A percentile compares a stretch with the other conserved stretches of the same genome.
Conservation (phyloP, 2,329 filamentous ascomycete species). For the Lizonia empirigonia region DNA sequence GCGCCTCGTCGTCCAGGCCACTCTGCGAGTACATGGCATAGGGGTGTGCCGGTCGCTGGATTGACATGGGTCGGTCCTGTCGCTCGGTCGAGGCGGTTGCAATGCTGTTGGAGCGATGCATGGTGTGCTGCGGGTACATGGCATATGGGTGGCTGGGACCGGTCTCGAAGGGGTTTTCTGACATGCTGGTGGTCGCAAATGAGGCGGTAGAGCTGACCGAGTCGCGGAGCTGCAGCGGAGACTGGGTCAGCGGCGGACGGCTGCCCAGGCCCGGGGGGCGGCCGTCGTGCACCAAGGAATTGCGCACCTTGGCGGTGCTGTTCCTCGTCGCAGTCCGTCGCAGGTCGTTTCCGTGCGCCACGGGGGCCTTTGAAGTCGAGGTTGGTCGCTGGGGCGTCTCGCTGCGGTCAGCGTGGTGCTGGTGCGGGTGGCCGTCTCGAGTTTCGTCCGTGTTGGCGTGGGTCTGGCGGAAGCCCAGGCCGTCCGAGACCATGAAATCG, state of each 20-base stretch:
- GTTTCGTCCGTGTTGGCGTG: constrained; percentile 32
- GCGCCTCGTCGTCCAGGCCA: constrained; percentile 59
- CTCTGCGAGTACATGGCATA: constrained; percentile 88
- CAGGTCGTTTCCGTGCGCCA: constrained; percentile 32
- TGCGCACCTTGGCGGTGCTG: constrained; percentile 45
- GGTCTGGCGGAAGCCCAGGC: constrained; percentile 54
- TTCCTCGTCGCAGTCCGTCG: constrained; percentile 45
- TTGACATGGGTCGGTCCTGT: constrained; percentile 63
- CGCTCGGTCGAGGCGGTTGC: constrained; percentile 73
- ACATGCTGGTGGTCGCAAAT: constrained; percentile 48
- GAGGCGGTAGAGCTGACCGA: constrained; percentile 51
- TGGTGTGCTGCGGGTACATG: constrained; percentile 75
- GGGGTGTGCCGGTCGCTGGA: constrained; percentile 76
- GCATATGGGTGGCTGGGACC: constrained; percentile 84
- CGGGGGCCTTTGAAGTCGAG: constrained; percentile 28
- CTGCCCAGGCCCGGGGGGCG: constrained; percentile 26
- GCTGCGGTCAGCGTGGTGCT: constrained; percentile 34
- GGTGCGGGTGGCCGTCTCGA: constrained; percentile 18
- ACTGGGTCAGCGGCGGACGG: constrained; percentile 31
- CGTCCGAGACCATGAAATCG: constrained; percentile 51
- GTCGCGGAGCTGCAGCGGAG: constrained; percentile 42
- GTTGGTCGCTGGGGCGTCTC: constrained; percentile 31
- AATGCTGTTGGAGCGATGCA: constrained; percentile 65
- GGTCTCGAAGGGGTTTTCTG: constrained; percentile 71
- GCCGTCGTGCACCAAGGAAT: constrained; percentile 30